Conservation (phyloP, 352 stramenopile genomes). For the Phytophthora boehmeriae region DNA sequence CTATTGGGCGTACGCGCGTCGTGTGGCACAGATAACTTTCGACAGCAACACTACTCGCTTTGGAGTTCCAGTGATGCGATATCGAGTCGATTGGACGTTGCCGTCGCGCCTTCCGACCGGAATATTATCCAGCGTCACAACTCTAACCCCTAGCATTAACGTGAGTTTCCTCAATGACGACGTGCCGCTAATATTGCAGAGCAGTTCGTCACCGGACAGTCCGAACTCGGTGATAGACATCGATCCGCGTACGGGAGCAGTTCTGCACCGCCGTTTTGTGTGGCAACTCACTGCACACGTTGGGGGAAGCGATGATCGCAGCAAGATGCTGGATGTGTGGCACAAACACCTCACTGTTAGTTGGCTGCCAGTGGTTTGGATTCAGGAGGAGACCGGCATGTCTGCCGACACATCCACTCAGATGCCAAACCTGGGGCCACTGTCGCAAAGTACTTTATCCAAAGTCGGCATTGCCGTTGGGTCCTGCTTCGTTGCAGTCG, state of each 20-base stretch:
- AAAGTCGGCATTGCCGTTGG: constrained; percentile 13
- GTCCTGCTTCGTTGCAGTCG: constrained; percentile 16
- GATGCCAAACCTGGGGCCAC: constrained; percentile 9
- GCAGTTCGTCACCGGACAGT: constrained; percentile 16
- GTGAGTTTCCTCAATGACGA: constrained; percentile 51
- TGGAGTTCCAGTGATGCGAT: constrained; percentile 55
- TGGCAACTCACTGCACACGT: constrained; percentile 55
- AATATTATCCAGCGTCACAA: constrained; percentile 8
- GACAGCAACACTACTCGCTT: constrained; percentile 59
- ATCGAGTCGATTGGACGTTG: constrained; percentile 44
- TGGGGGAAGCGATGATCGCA: neutral
- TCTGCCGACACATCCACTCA: constrained; percentile 23
- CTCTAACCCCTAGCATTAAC: constrained; percentile 36
- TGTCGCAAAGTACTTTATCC: constrained; percentile 22
- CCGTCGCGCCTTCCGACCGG: constrained; percentile 45
- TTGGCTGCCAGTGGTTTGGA: constrained; percentile 56
- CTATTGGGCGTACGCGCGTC: constrained; percentile 54
- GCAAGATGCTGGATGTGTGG: constrained; percentile 42
- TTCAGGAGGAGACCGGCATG: constrained; percentile 52
- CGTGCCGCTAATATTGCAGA: constrained; percentile 42
- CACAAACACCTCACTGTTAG: constrained; percentile 26
- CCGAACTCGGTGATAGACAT: constrained; percentile 43
- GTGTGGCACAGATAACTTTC: constrained; percentile 47
- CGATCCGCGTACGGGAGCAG: constrained; percentile 50
- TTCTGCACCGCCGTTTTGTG: constrained; percentile 51